Conservation (phyloP, 345 rosid species). For the Geranium brycei region DNA sequence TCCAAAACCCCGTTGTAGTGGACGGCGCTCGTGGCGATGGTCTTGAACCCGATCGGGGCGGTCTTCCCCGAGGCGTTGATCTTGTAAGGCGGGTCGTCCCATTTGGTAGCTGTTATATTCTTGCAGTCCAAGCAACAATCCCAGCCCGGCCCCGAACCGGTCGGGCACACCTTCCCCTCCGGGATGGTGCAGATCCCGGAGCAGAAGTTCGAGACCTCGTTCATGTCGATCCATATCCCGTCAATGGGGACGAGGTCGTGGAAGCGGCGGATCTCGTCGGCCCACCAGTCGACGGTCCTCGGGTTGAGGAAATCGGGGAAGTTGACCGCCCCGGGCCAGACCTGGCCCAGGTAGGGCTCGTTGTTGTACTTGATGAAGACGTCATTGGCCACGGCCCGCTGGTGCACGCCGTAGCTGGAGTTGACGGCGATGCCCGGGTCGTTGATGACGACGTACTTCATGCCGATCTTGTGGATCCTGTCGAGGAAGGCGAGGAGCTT, state of each 20-base stretch:
- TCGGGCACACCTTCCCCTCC: conserved; percentile 51
- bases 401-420: conserved; percentile 59
- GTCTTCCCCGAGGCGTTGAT: conserved; percentile 71
- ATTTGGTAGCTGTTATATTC: conserved; percentile 68
- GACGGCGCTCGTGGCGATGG: conserved; percentile 82
- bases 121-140: conserved; percentile 93
- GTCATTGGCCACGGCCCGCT: conserved; percentile 64
- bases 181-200: conserved; percentile 68
- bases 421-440: conserved; percentile 83
- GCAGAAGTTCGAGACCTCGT: conserved; percentile 88
- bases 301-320: conserved; percentile 98
- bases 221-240: conserved; percentile 97
- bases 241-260: conserved; percentile 80
- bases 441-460: conserved; percentile 76
- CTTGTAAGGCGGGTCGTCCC: conserved; percentile 98
- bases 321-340: conserved; percentile 94
- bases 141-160: conserved; percentile 88
- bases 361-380: conserved; percentile 86
- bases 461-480: conserved; percentile 66
- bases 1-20: conserved; percentile 86
- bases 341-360: conserved; percentile 86
- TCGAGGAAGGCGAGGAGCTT: conserved; percentile 76
- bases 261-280: conserved; percentile 71
- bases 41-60: conserved; percentile 72
- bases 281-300: conserved; percentile 87